These are phyloP conservation scores for Jaenimonas drosophilae DNA, from an alignment of 208 protist genomes.

Conservation along the genomic window DNA sequence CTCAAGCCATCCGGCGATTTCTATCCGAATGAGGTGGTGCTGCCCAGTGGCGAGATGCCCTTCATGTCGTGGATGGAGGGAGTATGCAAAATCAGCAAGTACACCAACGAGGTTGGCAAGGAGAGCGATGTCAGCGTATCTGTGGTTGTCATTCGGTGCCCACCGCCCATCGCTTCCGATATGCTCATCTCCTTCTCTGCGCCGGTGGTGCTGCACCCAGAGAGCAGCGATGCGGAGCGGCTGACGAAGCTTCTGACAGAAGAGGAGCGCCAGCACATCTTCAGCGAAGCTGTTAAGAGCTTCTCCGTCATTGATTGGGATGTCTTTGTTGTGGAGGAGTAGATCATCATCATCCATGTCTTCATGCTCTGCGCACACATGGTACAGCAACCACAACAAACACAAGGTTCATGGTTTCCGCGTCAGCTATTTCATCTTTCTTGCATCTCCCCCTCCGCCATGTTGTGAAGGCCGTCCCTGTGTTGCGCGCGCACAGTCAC, in stretches of 20 bases:
- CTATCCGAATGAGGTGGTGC: slow-evolving; percentile 25
- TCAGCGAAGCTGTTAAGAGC: not conserved
- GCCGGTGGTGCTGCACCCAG: slow-evolving; percentile 30
- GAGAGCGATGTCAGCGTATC: slow-evolving; percentile 60
- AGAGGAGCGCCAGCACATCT: not conserved
- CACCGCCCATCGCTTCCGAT: slow-evolving; percentile 46
- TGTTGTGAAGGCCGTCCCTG: no score
- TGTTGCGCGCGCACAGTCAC: no score
- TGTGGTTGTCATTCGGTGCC: slow-evolving; percentile 43
- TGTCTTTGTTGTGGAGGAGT: not conserved
- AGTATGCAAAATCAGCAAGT: slow-evolving; percentile 76
- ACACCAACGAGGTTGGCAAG: slow-evolving; percentile 41
- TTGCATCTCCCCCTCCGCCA: no score
- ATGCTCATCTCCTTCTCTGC: slow-evolving; percentile 54
- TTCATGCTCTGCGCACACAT: not conserved
- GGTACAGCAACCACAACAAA: no score
- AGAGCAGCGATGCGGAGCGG: slow-evolving; percentile 44
- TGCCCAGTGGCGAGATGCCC: slow-evolving; percentile 2
- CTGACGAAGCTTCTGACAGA: slow-evolving; percentile 10
- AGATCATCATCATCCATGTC: not conserved
- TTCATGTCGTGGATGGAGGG: no score
- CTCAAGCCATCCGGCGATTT: no score
- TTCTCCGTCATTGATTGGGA: not conserved
- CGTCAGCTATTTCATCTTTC: no score
- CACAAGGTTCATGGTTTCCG: no score